Conservation (phyloP, 768 basidiomycete species). For the Phaffia tasmanica region DNA sequence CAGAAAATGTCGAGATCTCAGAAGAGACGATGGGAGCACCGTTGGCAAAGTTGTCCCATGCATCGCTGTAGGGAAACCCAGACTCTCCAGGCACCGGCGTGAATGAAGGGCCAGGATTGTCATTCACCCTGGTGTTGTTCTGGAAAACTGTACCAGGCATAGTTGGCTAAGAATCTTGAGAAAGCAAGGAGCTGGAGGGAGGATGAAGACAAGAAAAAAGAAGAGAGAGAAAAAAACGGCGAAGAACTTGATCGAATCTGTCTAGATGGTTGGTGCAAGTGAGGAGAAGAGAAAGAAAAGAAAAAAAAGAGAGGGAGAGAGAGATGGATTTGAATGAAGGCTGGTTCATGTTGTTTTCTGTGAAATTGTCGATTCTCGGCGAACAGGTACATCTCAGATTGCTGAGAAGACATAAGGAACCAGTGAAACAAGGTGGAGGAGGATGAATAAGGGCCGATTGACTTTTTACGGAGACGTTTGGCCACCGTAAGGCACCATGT, state of each 20-base stretch:
- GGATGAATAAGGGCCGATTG: not conserved
- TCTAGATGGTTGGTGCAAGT: conserved; percentile 17
- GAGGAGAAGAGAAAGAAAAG: not conserved
- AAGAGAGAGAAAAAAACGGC: not conserved
- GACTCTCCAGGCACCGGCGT: too few species aligned
- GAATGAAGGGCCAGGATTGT: too few species aligned
- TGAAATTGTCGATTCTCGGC: too few species aligned
- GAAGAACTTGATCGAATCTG: not conserved
- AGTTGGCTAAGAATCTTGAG: conserved; percentile 35
- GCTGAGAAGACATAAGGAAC: not conserved
- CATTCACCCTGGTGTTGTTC: too few species aligned
- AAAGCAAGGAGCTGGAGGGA: not conserved
- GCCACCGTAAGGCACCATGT: too few species aligned
- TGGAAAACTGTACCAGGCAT: too few species aligned
- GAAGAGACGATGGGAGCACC: too few species aligned
- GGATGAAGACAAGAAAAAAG: not conserved
- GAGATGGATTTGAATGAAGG: not conserved
- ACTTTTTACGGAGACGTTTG: not conserved
- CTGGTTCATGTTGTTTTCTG: too few species aligned
- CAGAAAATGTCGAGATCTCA: too few species aligned
- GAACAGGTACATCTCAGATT: too few species aligned
- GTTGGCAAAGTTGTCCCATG: too few species aligned
- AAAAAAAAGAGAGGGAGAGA: not conserved
- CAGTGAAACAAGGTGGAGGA: not conserved
- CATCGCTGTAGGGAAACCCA: too few species aligned